Evolutionary conservation across 2,329 filamentous ascomycete genomes (phyloP).

Genomic region (Penicillium sp.): DNA sequence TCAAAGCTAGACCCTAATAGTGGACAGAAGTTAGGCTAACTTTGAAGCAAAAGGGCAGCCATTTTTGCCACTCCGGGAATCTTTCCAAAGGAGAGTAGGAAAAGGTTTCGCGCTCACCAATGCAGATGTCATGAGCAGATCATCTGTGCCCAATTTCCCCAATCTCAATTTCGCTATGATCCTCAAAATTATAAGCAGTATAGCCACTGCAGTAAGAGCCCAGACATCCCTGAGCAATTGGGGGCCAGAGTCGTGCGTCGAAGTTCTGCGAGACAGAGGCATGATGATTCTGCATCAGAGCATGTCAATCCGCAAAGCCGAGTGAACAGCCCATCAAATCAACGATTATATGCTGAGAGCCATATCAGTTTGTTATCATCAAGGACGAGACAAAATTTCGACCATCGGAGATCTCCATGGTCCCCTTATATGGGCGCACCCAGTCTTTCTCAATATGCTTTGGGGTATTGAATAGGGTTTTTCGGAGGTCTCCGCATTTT

Average conservation of each 20-base stretch:
- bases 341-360: conserved; percentile 3
- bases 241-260: conserved; percentile 12
- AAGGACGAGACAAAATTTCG: background rate
- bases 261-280: conserved; percentile 10
- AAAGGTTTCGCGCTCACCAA: conserved; percentile 22
- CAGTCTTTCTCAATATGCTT: no score
- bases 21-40: conserved; percentile 7
- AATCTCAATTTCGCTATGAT: conserved; percentile 27
- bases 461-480: conserved; percentile 9
- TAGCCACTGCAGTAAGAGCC: conserved; percentile 23
- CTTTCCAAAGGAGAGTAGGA: background rate
- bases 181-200: conserved; percentile 21
- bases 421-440: conserved; percentile 4
- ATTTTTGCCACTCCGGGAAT: background rate
- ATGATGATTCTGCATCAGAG: conserved; percentile 9
- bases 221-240: conserved; percentile 27
- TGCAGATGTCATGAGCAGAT: conserved; percentile 28
- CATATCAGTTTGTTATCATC: conserved; percentile 16
- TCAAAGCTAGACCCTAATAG: conserved; percentile 20
- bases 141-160: conserved; percentile 27
- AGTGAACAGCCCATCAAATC: conserved; percentile 1
- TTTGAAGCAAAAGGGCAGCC: background rate
- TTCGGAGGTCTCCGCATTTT: conserved; percentile 22
- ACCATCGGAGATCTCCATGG: conserved; percentile 19
- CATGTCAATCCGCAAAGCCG: conserved; percentile 3